These are phyloP conservation scores for thale cress (Arabidopsis thaliana) DNA, from an alignment of 345 rosid genomes.

Conservation along the genomic window DNA sequence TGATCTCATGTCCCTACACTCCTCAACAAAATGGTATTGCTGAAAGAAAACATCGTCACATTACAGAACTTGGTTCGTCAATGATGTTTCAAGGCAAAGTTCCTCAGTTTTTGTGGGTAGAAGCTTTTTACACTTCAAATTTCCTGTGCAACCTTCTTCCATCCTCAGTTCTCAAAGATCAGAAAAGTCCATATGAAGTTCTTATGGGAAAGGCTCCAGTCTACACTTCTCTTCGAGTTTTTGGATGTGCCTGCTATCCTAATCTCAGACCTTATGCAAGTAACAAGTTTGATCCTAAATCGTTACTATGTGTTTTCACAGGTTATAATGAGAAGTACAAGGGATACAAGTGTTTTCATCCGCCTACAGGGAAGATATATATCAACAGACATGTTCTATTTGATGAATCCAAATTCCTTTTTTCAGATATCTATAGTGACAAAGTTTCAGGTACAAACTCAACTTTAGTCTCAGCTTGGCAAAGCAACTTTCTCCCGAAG, in stretches of 20 bases:
- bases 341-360: neutral
- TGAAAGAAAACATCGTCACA: too few relatives aligned
- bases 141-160: neutral
- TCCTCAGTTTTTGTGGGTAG: neutral
- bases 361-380: neutral
- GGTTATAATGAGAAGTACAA: neutral
- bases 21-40: too few relatives aligned
- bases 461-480: too few relatives aligned
- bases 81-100: neutral
- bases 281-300: neutral
- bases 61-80: neutral
- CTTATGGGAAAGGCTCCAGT: neutral
- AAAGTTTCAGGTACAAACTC: too few relatives aligned
- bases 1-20: too few relatives aligned
- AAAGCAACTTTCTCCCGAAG: too few relatives aligned
- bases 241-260: neutral
- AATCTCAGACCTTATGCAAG: neutral
- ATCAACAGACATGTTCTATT: neutral
- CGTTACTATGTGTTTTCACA: neutral
- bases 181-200: neutral
- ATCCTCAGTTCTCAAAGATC: neutral
- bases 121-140: neutral
- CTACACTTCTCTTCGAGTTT: neutral
- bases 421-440: neutral
- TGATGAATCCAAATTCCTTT: neutral